Base-by-base conservation (phyloP, 2,329 filamentous ascomycete genomes). In the Colletotrichum cuscutae region DNA sequence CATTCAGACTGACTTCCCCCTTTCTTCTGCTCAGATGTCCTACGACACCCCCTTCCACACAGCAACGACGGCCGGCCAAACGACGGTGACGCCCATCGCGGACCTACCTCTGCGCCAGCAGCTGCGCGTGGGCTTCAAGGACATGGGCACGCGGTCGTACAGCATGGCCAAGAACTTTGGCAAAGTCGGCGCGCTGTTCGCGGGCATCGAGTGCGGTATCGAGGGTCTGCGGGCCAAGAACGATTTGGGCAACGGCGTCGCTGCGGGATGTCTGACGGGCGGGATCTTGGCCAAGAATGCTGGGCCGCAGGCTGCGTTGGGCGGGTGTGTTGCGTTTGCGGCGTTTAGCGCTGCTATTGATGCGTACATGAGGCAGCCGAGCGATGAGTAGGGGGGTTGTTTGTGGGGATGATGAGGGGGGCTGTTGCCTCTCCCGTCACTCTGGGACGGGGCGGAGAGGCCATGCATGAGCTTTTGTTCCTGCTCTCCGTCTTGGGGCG, bases 191-290 rank as follows among this genome's bases (percentile, higher is more conserved):
- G 93, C 94, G 2, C 89, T 98, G 24, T 99, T 97, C 86, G 90
- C 91, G 19, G 96, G 96, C 53, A 97, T 97, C 65, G 97, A 99
- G 85, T 99, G 97, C 86, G 95, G 94, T 76, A 95, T 99, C 79
- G 97, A 99, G 83, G 95, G 95, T 0, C 89, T 94, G 78, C 90
- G 97, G 35, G 97, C 95, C 26, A 98, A 97, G 87, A 98, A 98
- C 84, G 97, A 98, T 82, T 83, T 98, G 35, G 90, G 87, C 75
- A 99, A 99, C 85, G 95, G 95, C 67, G 91, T 97, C 5, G 90
- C 92, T 5, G 95, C 95, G 0, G 97, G 97, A 0, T 98, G 96
- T 80, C 86, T 98, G 67, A 98, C 97, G 11, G 97, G 97, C 19
- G 97, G 94, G 22, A 93, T 97, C 67, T 84, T 99, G 75, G 96